Conservation (phyloP, 1,284 basidiomycete species). For the Cutaneotrichosporon arboriforme region DNA sequence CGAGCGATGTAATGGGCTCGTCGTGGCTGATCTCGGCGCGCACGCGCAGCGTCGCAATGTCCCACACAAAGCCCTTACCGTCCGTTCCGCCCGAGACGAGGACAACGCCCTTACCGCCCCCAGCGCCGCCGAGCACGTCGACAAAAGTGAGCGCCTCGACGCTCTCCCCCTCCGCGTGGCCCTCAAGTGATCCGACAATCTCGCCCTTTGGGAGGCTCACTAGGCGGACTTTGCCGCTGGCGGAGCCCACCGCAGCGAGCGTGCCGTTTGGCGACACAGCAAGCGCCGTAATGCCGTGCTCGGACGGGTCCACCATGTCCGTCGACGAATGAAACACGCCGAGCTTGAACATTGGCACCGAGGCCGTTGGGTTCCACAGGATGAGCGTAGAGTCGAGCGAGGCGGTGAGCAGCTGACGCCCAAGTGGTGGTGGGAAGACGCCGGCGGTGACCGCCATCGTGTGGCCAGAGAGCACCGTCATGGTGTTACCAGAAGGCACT, state of each 20-base stretch:
- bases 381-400: slow-evolving; percentile 78
- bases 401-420: slow-evolving; percentile 81
- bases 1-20: slow-evolving; percentile 78
- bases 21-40: slow-evolving; percentile 73
- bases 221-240: slow-evolving; percentile 73
- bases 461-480: slow-evolving; percentile 95
- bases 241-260: slow-evolving; percentile 81
- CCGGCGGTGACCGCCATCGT: slow-evolving; percentile 78
- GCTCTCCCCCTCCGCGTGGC: slow-evolving; percentile 81
- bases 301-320: slow-evolving; percentile 52
- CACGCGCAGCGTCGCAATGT: slow-evolving; percentile 74
- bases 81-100: slow-evolving; percentile 85
- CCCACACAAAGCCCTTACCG: slow-evolving; percentile 91
- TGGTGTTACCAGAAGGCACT: slow-evolving; percentile 89
- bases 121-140: slow-evolving; percentile 60
- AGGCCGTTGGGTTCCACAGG: slow-evolving; percentile 78
- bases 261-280: slow-evolving; percentile 78
- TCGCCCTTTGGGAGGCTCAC: slow-evolving; percentile 81
- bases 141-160: slow-evolving; percentile 85
- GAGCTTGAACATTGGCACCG: slow-evolving; percentile 60
- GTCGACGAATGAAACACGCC: slow-evolving; percentile 53
- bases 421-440: slow-evolving; percentile 64
- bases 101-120: slow-evolving; percentile 58
- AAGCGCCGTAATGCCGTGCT: slow-evolving; percentile 75
- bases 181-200: slow-evolving; percentile 70